Conservation (phyloP, 331 rosid genomes). For the Pyracantha coccinea region DNA sequence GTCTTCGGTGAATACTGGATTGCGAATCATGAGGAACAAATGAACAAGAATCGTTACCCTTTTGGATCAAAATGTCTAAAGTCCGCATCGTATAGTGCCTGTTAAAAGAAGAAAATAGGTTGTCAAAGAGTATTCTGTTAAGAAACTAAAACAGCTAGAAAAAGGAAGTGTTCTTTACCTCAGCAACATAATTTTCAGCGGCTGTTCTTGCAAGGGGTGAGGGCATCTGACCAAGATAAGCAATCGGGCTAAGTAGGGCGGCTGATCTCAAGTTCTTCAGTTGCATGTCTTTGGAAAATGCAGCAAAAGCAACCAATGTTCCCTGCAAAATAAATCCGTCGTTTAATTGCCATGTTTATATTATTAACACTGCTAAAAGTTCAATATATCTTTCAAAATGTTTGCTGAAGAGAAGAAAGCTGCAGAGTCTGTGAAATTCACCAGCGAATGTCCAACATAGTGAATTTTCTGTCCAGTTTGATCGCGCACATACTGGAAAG, state of each 20-base stretch:
- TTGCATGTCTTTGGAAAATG: constrained; percentile 59
- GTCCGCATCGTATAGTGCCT: constrained; percentile 58
- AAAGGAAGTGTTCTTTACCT: constrained; percentile 32
- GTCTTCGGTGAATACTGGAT: background rate
- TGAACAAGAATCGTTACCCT: constrained; percentile 35
- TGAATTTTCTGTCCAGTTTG: constrained; percentile 71
- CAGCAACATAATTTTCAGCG: constrained; percentile 63
- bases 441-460: constrained; percentile 95
- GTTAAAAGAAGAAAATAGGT: constrained; percentile 13
- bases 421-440: constrained; percentile 14
- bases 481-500: constrained; percentile 64
- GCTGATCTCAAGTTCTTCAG: constrained; percentile 59
- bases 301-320: constrained; percentile 74
- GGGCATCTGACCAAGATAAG: constrained; percentile 66
- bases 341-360: too few relatives aligned
- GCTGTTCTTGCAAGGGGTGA: constrained; percentile 71
- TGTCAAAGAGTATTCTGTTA: constrained; percentile 10
- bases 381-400: too few relatives aligned
- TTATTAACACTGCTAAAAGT: too few relatives aligned
- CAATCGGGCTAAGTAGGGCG: constrained; percentile 87
- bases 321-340: constrained; percentile 39
- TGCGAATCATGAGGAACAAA: background rate
- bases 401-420: background rate
- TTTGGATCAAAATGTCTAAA: constrained; percentile 49
- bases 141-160: background rate